Evolutionary conservation across 2,329 filamentous ascomycete genomes (phyloP), one percentile per base, ranked within the genome.

Genomic region (Botrytis galanthina): DNA sequence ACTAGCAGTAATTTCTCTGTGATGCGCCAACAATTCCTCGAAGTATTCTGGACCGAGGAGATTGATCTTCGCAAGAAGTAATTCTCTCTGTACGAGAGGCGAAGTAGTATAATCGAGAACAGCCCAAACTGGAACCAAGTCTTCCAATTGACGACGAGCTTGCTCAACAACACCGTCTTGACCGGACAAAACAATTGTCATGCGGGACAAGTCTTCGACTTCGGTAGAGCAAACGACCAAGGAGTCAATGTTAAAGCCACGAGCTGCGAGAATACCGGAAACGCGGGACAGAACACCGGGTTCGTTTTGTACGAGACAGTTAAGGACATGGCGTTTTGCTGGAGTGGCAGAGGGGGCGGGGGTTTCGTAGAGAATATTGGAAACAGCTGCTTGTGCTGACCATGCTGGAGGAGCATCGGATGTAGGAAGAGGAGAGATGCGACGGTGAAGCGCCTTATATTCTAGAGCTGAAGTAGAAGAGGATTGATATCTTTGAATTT

Each of bases 191-290:
- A 99, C 96, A 80, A 99, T 98, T 73, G 96, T 99, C 96, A 99
- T 99, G 81, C 96, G 94, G 48, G 94, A 97, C 71, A 99, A 87
- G 81, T 99, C 96, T 79, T 95, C 93, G 39, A 99, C 95, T 84
- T 99, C 96, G 75, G 96, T 99, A 84, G 93, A 96, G 87, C 96
- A 99, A 75, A 99, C 96, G 72, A 99, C 96, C 76, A 99, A 87
- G 72, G 93, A 97, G 87, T 99, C 96, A 80, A 99, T 99, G 86
- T 99, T 99, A 90, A 99, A 99, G 77, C 96, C 96, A 74, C 96
- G 90, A 61, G 96, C 96, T 20, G 96, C 96, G 48, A 99, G 87
- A 81, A 99, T 98, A 72, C 96, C 96, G 1, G 96, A 98, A 16
- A 99, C 93, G 75, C 96, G 94, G 70, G 95, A 98, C 74, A 99